These are phyloP conservation scores for Cryptococcus hybrid DNA, from an alignment of 1,284 basidiomycete genomes.

Conservation along the genomic window DNA sequence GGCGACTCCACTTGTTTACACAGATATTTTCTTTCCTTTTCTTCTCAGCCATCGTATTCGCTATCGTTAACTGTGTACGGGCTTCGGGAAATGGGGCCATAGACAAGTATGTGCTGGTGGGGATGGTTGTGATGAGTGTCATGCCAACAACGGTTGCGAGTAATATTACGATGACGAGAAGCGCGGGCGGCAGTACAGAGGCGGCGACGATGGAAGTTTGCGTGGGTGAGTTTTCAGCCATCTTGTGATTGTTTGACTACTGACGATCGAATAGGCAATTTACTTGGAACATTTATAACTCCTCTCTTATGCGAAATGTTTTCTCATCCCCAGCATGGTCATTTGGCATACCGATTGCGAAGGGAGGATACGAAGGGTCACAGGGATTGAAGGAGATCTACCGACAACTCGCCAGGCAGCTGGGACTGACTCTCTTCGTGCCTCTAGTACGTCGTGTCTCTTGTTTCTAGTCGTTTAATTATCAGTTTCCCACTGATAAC, in stretches of 20 bases:
- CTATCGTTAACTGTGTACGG: conserved; percentile 27
- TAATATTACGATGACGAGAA: conserved; percentile 43
- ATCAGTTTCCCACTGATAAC: neutral
- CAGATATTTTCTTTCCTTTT: conserved; percentile 36
- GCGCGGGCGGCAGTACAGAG: conserved; percentile 35
- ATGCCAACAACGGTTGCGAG: conserved; percentile 35
- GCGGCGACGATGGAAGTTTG: conserved; percentile 36
- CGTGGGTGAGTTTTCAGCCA: conserved; percentile 23
- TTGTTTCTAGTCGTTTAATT: neutral
- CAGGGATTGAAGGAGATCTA: conserved; percentile 35
- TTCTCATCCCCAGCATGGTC: conserved; percentile 27
- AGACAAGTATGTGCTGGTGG: conserved; percentile 32
- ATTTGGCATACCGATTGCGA: conserved; percentile 32
- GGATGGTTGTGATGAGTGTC: conserved; percentile 35
- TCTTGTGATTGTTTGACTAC: neutral
- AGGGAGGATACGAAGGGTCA: conserved; percentile 14
- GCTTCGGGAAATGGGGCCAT: conserved; percentile 23
- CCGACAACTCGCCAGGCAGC: conserved; percentile 31
- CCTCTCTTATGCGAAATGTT: conserved; percentile 39
- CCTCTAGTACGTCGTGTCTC: conserved; percentile 22
- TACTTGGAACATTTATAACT: conserved; percentile 36
- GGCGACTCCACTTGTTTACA: conserved; percentile 37
- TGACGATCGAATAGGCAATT: conserved; percentile 14
- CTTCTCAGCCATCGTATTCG: conserved; percentile 35
- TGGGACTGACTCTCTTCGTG: conserved; percentile 33